These are phyloP conservation scores for Gymnopilus dilepis DNA, from an alignment of 768 basidiomycete species.

Conservation along the genomic window DNA sequence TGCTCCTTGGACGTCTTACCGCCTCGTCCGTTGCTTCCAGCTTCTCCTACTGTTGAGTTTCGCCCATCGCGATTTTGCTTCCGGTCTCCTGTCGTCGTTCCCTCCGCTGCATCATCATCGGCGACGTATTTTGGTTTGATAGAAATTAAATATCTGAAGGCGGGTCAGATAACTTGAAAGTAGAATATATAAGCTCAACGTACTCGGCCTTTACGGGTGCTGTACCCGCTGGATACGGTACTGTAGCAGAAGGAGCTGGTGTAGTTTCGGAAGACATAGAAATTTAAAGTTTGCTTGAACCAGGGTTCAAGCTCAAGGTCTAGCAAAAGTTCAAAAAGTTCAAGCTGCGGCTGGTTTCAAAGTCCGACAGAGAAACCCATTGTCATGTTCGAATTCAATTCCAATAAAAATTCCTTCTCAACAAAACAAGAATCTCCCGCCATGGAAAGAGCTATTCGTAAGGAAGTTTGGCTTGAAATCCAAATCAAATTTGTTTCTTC, in stretches of 20 bases:
- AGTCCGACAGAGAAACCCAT: too few species aligned
- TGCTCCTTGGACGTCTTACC: slow-evolving; percentile 61
- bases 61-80: slow-evolving; percentile 29
- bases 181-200: slow-evolving; percentile 14
- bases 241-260: neutral
- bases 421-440: too few species aligned
- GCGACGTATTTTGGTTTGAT: slow-evolving; percentile 29
- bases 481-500: neutral
- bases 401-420: too few species aligned
- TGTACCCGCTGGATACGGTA: neutral
- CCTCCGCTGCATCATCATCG: slow-evolving; percentile 64
- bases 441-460: too few species aligned
- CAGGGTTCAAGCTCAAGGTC: too few species aligned
- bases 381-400: too few species aligned
- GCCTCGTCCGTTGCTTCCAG: slow-evolving; percentile 26
- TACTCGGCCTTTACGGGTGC: slow-evolving; percentile 47
- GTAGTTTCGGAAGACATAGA: neutral
- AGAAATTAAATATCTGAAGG: slow-evolving; percentile 39
- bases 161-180: neutral
- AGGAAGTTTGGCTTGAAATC: too few species aligned
- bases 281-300: too few species aligned
- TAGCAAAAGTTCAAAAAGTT: too few species aligned
- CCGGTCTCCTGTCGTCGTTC: slow-evolving; percentile 45
- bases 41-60: slow-evolving; percentile 24
- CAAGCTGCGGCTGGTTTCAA: too few species aligned